phyloP scores from a whole-genome alignment of 768 basidiomycete species.

The Epithele typhae region DNA sequence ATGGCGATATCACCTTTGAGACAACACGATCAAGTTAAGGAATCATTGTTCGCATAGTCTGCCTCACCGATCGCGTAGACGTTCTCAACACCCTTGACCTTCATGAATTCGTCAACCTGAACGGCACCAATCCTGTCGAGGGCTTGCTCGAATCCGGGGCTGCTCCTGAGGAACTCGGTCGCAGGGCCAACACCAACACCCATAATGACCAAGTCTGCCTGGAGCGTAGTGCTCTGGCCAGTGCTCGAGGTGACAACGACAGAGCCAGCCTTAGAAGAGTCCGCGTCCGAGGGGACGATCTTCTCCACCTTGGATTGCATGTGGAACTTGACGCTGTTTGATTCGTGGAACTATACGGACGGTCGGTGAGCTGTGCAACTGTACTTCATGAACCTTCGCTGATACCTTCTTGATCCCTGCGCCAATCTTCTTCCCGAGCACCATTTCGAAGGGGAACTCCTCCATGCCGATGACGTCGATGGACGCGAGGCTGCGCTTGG shows the following conservation, averaged over 20 bases:
- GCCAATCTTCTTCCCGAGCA: conserved; percentile 80
- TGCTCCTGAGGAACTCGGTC: conserved; percentile 73
- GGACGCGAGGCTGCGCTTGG: conserved; percentile 71
- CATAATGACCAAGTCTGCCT: conserved; percentile 77
- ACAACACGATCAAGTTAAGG: neutral
- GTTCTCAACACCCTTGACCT: conserved; percentile 45
- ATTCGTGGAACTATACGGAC: conserved; percentile 61
- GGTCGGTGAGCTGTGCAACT: neutral
- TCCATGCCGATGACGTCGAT: conserved; percentile 86
- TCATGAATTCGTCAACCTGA: conserved; percentile 69
- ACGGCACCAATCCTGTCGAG: conserved; percentile 77
- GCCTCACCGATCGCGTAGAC: conserved; percentile 67
- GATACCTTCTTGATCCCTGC: conserved; percentile 68
- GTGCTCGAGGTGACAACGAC: conserved; percentile 40
- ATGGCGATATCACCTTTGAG: conserved; percentile 70
- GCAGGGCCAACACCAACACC: conserved; percentile 85
- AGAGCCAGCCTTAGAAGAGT: conserved; percentile 18
- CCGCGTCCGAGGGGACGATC: conserved; percentile 34
- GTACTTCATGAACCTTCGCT: neutral
- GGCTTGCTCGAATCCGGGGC: conserved; percentile 44
- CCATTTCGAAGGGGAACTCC: conserved; percentile 71
- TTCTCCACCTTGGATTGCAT: conserved; percentile 66
- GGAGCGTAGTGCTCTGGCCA: conserved; percentile 59
- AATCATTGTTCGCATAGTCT: no score
- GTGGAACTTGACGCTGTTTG: conserved; percentile 82